Conservation (phyloP, 176 grass and related monocot species). For the Eragrostis curvula region DNA sequence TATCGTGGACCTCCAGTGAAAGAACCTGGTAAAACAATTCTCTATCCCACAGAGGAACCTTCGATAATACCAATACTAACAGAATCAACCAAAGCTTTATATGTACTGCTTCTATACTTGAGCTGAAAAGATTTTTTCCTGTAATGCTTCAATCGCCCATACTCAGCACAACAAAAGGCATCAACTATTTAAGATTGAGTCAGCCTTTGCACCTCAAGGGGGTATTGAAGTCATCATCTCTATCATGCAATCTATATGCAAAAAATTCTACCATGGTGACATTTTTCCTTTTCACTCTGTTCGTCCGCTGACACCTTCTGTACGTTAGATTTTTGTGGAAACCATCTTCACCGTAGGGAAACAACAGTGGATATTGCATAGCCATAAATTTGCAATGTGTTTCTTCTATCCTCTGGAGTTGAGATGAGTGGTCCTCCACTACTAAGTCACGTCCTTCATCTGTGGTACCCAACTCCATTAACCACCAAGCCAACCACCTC, state of each 20-base stretch:
- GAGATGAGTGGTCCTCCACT: background rate
- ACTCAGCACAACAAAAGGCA: background rate
- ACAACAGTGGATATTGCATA: background rate
- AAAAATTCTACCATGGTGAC: background rate
- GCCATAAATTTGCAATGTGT: too few species aligned
- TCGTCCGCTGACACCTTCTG: accelerated
- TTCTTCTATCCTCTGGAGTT: background rate
- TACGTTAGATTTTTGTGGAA: background rate
- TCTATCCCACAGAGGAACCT: background rate
- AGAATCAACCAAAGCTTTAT: background rate
- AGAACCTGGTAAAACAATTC: background rate
- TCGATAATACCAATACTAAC: background rate
- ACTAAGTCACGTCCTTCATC: background rate
- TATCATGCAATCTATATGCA: background rate
- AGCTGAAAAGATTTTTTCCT: too few species aligned
- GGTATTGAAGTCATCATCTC: too few species aligned
- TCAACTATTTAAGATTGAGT: background rate
- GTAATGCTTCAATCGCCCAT: background rate
- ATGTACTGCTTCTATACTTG: background rate
- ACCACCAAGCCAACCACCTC: too few species aligned
- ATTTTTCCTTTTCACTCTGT: background rate
- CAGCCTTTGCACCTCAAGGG: background rate
- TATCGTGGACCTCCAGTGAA: background rate
- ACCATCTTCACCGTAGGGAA: background rate
- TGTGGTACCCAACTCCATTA: too few species aligned